These are phyloP conservation scores for Rhodomyrtus tomentosa DNA, from an alignment of 345 rosid genomes.

Conservation along the genomic window DNA sequence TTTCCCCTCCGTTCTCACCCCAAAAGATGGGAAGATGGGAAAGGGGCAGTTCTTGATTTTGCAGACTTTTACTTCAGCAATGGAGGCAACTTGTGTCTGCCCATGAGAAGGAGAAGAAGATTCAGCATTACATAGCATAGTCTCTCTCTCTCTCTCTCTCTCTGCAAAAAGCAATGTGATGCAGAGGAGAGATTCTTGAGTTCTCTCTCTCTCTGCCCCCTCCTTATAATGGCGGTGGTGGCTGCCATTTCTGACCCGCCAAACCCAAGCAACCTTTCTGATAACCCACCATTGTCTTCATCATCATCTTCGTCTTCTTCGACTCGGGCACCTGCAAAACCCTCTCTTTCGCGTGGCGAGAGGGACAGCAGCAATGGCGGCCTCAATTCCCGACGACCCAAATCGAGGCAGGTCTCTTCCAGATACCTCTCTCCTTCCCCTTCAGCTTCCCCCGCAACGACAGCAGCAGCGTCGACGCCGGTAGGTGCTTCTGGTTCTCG, in stretches of 20 bases:
- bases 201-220: background rate
- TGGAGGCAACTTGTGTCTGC: background rate
- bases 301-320: background rate
- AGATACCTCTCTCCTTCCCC: conserved; percentile 81
- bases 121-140: background rate
- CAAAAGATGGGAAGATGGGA: background rate
- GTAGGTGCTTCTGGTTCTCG: conserved; percentile 28
- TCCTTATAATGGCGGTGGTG: background rate
- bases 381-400: conserved; percentile 30
- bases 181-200: background rate
- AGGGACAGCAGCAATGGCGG: background rate
- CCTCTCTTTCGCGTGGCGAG: background rate
- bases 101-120: background rate
- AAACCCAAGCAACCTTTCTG: background rate
- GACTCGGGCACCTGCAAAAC: background rate
- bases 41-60: background rate
- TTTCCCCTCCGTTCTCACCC: background rate
- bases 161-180: background rate
- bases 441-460: conserved; percentile 20
- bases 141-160: background rate
- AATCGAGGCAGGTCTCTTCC: conserved; percentile 72
- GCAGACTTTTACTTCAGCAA: background rate
- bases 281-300: background rate
- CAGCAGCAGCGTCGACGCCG: conserved; percentile 19
- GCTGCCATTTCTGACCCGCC: background rate